Conservation (phyloP, 2,329 filamentous ascomycete species). For the Xylaria sp. region DNA sequence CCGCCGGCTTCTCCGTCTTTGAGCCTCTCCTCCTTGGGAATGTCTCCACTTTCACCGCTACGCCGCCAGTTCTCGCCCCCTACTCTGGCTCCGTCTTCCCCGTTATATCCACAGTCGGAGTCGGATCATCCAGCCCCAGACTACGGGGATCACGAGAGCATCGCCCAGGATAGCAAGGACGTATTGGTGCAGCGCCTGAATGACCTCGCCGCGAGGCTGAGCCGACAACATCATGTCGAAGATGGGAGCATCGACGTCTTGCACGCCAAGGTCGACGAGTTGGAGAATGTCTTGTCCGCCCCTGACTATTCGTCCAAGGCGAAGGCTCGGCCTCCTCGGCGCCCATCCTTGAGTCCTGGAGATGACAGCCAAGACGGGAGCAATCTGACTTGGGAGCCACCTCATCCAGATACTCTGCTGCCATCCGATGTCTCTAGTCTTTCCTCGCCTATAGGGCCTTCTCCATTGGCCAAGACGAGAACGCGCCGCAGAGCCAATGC, state of each 20-base stretch:
- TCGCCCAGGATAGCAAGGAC: slow-evolving; percentile 55
- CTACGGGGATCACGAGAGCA: slow-evolving; percentile 40
- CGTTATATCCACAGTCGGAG: slow-evolving; percentile 40
- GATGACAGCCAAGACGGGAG: slow-evolving; percentile 17
- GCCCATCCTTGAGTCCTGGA: background rate
- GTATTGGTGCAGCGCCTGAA: slow-evolving; percentile 58
- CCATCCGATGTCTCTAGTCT: slow-evolving; percentile 38
- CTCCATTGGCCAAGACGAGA: slow-evolving; percentile 35
- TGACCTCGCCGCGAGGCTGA: slow-evolving; percentile 44
- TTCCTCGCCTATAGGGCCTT: slow-evolving; percentile 33
- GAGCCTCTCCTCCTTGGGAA: slow-evolving; percentile 44
- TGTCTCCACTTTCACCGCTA: slow-evolving; percentile 47
- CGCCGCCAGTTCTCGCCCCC: slow-evolving; percentile 43
- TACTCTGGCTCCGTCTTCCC: slow-evolving; percentile 37
- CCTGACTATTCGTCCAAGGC: slow-evolving; percentile 35
- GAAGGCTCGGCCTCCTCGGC: slow-evolving; percentile 21
- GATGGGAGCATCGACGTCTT: slow-evolving; percentile 52
- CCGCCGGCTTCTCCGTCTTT: slow-evolving; percentile 46
- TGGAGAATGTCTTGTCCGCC: slow-evolving; percentile 50
- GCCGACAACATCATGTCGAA: slow-evolving; percentile 41
- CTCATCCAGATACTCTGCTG: slow-evolving; percentile 45
- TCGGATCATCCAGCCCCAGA: slow-evolving; percentile 37
- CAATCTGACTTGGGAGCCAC: slow-evolving; percentile 48
- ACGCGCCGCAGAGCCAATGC: slow-evolving; percentile 1
- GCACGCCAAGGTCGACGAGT: slow-evolving; percentile 57